Evolutionary conservation across 2,329 filamentous ascomycete genomes (phyloP), one percentile per base, ranked within the genome.

Genomic region (Simplicillium sp.): DNA sequence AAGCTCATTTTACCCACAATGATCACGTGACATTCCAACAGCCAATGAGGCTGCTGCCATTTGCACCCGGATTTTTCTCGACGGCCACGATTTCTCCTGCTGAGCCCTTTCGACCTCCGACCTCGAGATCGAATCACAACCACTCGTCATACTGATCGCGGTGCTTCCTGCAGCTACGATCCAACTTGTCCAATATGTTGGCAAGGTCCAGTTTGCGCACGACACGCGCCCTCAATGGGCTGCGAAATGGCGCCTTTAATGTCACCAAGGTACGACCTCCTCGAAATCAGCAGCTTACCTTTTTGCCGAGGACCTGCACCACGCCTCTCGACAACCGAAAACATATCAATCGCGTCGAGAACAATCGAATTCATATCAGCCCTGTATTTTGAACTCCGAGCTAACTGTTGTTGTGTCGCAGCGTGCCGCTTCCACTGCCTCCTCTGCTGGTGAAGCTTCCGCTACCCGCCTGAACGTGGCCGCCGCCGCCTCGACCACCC

Each of bases 121-220:
- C 54, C 48, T 58, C 56, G 60, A 62, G 53, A 61, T 51, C 57
- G 57, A 59, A 48, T 45, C 55, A 61, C 58, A 46, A 49, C 51
- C 53, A 48, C 46, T 44, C 56, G 61, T 59, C 54, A 58, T 54
- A 57, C 52, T 50, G 54, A 61, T 57, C 52, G 57, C 58, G 58
- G 57, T 52, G 52, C 48, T 50, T 54, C 50, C 48, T 57, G 54
- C 59, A 58, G 58, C 52, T 56, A 55, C 58, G 55, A 54, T 62
- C 55, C 53, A 62, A 55, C 54, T 60, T 53, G 66, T 66, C 67
- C 75, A 84, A 67, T 65, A 96, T 97, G 90, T 82, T 96, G 78
- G 84, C 87, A 73, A 85, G 88, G 77, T 87, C 88, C 70, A 80
- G 80, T 71, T 72, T 94, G 77, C 87, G 87, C 75, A 81, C 85